These are phyloP conservation scores for Zizania latifolia DNA, from an alignment of 176 grass and related monocot genomes.

Conservation along the genomic window DNA sequence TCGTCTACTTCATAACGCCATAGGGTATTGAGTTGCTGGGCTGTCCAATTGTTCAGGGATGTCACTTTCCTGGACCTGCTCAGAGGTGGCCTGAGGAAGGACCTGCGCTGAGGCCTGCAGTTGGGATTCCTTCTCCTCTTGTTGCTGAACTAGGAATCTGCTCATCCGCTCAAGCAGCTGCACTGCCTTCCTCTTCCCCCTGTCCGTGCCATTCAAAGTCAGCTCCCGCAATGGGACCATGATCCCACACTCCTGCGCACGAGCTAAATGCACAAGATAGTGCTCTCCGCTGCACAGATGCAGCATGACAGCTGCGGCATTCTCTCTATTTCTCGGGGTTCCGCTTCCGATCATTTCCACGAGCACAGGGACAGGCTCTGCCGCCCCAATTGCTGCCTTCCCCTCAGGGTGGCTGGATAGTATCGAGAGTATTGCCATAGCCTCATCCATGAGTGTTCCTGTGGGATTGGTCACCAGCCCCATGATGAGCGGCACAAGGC, in stretches of 20 bases:
- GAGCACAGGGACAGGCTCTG: slow-evolving; percentile 67
- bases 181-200: slow-evolving; percentile 77
- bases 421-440: slow-evolving; percentile 83
- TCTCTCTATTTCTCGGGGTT: slow-evolving; percentile 78
- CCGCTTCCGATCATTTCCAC: slow-evolving; percentile 65
- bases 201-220: slow-evolving; percentile 58
- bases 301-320: slow-evolving; percentile 75
- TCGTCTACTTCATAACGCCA: neutral
- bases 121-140: slow-evolving; percentile 42
- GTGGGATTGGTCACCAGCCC: slow-evolving; percentile 58
- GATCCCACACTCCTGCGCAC: slow-evolving; percentile 50
- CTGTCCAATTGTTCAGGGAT: slow-evolving; percentile 35
- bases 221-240: slow-evolving; percentile 67
- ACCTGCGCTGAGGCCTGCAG: slow-evolving; percentile 13
- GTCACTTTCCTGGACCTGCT: slow-evolving; percentile 32
- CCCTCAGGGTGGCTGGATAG: slow-evolving; percentile 82
- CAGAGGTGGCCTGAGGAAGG: slow-evolving; percentile 5
- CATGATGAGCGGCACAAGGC: slow-evolving; percentile 82
- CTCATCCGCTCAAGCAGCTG: slow-evolving; percentile 73
- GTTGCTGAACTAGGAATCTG: slow-evolving; percentile 68
- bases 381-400: slow-evolving; percentile 58
- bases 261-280: slow-evolving; percentile 37
- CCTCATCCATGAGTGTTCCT: slow-evolving; percentile 64
- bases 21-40: slow-evolving; percentile 28
- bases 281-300: slow-evolving; percentile 65